Evolutionary conservation across 2,329 filamentous ascomycete species (phyloP).

Genomic region (Xylaria sp.): DNA sequence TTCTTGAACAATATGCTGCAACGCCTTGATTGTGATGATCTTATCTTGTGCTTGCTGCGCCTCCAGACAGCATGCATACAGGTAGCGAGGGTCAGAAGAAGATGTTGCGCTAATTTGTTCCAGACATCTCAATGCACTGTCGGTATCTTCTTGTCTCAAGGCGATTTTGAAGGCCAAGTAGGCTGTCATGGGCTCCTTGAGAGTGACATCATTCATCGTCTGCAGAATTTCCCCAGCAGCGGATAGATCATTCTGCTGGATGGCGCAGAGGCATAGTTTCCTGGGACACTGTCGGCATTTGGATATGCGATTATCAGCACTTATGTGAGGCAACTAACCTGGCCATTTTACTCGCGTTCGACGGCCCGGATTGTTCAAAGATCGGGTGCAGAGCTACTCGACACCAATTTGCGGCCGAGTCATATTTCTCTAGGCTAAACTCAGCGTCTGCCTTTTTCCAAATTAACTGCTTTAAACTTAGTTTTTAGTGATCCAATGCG

Average conservation of each 20-base stretch:
- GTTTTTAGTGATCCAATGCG: background rate
- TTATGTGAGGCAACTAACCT: conserved; percentile 52
- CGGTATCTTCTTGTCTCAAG: conserved; percentile 61
- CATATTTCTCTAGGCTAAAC: conserved; percentile 58
- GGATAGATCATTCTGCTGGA: conserved; percentile 62
- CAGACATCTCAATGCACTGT: conserved; percentile 68
- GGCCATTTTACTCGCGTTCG: conserved; percentile 71
- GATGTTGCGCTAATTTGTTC: conserved; percentile 60
- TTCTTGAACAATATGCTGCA: conserved; percentile 66
- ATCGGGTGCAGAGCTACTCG: conserved; percentile 67
- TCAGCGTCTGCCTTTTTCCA: conserved; percentile 78
- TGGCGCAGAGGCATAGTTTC: conserved; percentile 73
- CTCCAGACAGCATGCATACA: conserved; percentile 83
- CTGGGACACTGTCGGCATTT: conserved; percentile 50
- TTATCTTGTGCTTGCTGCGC: conserved; percentile 71
- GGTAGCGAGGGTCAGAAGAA: conserved; percentile 62
- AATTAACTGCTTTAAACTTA: conserved; percentile 61
- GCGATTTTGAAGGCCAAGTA: conserved; percentile 80
- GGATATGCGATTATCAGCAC: background rate
- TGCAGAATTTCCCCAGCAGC: conserved; percentile 61
- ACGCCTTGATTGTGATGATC: conserved; percentile 60
- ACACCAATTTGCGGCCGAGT: conserved; percentile 72
- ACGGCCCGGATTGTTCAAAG: conserved; percentile 68
- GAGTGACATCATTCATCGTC: conserved; percentile 62
- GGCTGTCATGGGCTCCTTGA: conserved; percentile 67